Conservation (phyloP, 495 filamentous ascomycete genomes). For the Daldinia concentrica region DNA sequence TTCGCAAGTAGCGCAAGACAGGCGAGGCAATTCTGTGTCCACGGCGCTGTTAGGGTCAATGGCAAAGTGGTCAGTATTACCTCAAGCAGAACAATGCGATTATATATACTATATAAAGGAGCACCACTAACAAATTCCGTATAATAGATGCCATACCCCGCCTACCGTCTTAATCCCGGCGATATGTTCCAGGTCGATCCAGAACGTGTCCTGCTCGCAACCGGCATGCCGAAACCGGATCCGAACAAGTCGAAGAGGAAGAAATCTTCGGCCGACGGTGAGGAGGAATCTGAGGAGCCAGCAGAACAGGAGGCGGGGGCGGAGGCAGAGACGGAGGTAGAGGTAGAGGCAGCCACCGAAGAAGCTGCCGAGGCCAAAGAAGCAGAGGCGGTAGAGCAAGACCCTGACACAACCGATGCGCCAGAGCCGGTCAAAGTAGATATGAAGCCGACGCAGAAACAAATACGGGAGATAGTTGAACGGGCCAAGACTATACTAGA, state of each 20-base stretch:
- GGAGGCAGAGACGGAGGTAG: slow-evolving; percentile 16
- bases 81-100: background rate
- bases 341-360: slow-evolving; percentile 18
- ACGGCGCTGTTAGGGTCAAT: slow-evolving; percentile 94
- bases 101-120: slow-evolving; percentile 1
- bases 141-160: slow-evolving; percentile 84
- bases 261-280: background rate
- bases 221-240: slow-evolving; percentile 73
- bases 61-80: slow-evolving; percentile 80
- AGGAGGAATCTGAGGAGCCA: background rate
- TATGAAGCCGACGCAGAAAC: slow-evolving; percentile 40
- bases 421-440: slow-evolving; percentile 39
- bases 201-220: slow-evolving; percentile 86
- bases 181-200: slow-evolving; percentile 97
- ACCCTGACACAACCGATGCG: slow-evolving; percentile 46
- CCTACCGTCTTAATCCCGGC: slow-evolving; percentile 95
- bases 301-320: slow-evolving; percentile 42
- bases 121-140: slow-evolving; percentile 8
- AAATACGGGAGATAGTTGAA: slow-evolving; percentile 39
- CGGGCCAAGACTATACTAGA: slow-evolving; percentile 45
- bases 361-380: slow-evolving; percentile 40
- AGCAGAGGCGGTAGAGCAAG: slow-evolving; percentile 46
- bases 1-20: slow-evolving; percentile 96
- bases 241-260: background rate
- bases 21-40: slow-evolving; percentile 91